Evolutionary conservation across 78 protist genomes (phyloP).

Genomic region (Guillardia theta): DNA sequence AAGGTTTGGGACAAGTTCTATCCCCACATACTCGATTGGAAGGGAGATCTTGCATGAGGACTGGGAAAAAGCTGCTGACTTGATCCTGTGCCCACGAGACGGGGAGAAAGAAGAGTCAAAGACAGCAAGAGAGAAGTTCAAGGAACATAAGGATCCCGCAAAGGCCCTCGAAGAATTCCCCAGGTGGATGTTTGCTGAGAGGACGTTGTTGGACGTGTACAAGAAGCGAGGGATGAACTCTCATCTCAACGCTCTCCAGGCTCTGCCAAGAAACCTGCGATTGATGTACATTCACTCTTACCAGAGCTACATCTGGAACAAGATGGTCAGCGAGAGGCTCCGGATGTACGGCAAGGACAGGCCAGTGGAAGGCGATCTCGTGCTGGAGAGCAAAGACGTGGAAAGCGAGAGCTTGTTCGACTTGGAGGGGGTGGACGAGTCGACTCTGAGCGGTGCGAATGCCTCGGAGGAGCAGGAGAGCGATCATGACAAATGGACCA

Average conservation of each 20-base stretch:
- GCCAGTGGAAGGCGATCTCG: neutral
- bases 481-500: neutral
- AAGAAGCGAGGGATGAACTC: neutral
- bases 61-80: neutral
- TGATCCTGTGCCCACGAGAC: neutral
- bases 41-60: neutral
- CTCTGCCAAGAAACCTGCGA: neutral
- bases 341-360: neutral
- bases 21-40: neutral
- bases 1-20: neutral
- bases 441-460: neutral
- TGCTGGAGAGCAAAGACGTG: neutral
- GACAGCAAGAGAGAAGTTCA: too few species aligned
- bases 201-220: neutral
- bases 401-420: neutral
- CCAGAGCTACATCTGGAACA: conserved; percentile 20
- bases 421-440: neutral
- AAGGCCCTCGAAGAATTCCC: neutral
- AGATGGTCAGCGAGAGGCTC: neutral
- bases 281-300: neutral
- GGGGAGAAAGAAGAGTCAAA: conserved; percentile 25
- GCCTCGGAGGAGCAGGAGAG: neutral
- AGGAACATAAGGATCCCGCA: neutral
- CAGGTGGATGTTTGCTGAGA: neutral
- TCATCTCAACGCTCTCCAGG: neutral